Conservation (phyloP, 768 basidiomycete species). For the Boletellus emodensis region DNA sequence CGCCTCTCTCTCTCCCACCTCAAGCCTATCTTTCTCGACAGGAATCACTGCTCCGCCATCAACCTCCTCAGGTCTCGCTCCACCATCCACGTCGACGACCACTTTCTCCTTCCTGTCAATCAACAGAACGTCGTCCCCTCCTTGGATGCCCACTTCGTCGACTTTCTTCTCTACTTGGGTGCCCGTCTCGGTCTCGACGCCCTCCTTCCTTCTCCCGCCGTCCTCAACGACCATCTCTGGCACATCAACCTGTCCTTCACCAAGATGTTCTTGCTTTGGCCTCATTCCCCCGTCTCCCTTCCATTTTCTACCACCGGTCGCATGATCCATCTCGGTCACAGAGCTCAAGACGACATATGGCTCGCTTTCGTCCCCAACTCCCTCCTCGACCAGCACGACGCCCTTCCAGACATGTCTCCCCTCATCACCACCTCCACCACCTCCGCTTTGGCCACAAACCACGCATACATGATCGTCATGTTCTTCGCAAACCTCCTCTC, state of each 20-base stretch:
- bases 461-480: not conserved
- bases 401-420: not conserved
- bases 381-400: no score
- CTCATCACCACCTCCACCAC: not conserved
- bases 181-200: not conserved
- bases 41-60: not conserved
- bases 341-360: not conserved
- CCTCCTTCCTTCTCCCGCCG: not conserved
- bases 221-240: not conserved
- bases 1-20: not conserved
- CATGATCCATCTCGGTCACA: not conserved
- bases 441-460: not conserved
- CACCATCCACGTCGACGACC: not conserved
- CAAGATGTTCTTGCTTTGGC: not conserved
- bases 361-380: not conserved
- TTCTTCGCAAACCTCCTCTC: not conserved
- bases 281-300: not conserved
- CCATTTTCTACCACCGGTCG: not conserved
- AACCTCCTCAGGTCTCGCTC: not conserved
- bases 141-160: not conserved
- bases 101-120: not conserved
- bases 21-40: not conserved
- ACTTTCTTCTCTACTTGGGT: not conserved
- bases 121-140: no score
- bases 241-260: not conserved